phyloP scores from a whole-genome alignment of 2,329 filamentous ascomycete species.

The Paracorniculantispora psalliotae region DNA sequence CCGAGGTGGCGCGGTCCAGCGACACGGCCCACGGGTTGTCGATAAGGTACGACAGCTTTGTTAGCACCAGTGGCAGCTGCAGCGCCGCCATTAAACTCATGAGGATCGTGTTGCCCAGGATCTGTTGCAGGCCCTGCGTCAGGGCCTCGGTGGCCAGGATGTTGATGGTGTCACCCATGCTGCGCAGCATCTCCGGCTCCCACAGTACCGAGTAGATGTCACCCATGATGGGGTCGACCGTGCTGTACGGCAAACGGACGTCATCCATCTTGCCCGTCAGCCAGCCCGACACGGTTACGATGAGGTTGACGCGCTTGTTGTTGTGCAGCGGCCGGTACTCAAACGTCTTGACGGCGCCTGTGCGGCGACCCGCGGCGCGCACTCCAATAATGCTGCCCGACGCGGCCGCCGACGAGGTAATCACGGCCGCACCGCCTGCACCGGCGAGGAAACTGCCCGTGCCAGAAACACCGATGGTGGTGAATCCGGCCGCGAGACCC shows the following conservation, averaged over 20 bases:
- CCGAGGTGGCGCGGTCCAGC: slow-evolving; percentile 78
- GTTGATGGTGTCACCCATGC: slow-evolving; percentile 98
- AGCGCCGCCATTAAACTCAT: slow-evolving; percentile 87
- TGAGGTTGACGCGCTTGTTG: slow-evolving; percentile 94
- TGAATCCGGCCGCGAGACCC: slow-evolving; percentile 89
- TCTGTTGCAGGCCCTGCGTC: slow-evolving; percentile 92
- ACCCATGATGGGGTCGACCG: slow-evolving; percentile 95
- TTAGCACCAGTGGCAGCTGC: slow-evolving; percentile 84
- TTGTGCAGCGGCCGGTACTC: slow-evolving; percentile 96
- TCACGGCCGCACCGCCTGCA: slow-evolving; percentile 86
- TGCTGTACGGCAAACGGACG: slow-evolving; percentile 90
- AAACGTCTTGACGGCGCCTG: slow-evolving; percentile 89
- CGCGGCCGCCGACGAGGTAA: slow-evolving; percentile 82
- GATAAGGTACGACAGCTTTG: slow-evolving; percentile 92
- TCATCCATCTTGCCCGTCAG: slow-evolving; percentile 98
- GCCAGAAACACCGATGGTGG: slow-evolving; percentile 86
- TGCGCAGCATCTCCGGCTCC: slow-evolving; percentile 97
- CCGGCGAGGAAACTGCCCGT: slow-evolving; percentile 87
- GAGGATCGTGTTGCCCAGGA: slow-evolving; percentile 84
- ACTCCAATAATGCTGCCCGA: slow-evolving; percentile 84
- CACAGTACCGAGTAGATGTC: slow-evolving; percentile 95
- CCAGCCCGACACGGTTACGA: slow-evolving; percentile 94
- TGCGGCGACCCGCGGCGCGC: slow-evolving; percentile 79
- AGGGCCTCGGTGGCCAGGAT: slow-evolving; percentile 97
- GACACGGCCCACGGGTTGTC: slow-evolving; percentile 99